These are phyloP conservation scores for Komagataella populi DNA, from an alignment of 805 yeast genomes.

Conservation along the genomic window DNA sequence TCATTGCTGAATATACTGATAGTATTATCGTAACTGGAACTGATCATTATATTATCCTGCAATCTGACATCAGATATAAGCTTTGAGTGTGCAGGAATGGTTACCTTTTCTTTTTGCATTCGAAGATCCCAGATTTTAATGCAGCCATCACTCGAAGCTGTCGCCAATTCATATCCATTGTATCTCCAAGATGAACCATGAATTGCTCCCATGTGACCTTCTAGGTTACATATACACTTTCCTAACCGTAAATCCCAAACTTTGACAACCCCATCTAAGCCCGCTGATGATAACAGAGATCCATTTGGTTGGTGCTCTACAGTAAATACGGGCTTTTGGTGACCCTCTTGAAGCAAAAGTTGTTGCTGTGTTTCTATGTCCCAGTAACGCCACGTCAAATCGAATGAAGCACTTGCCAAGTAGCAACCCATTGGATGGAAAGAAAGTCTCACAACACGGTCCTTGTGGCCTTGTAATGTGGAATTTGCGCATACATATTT, in stretches of 20 bases:
- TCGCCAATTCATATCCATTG: constrained; percentile 63
- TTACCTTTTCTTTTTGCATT: constrained; percentile 19
- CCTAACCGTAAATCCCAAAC: constrained; percentile 88
- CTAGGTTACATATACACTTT: constrained; percentile 37
- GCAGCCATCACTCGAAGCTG: constrained; percentile 75
- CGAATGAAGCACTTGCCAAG: constrained; percentile 65
- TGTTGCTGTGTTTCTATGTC: constrained; percentile 39
- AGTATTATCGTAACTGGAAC: constrained; percentile 61
- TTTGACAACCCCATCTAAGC: constrained; percentile 58
- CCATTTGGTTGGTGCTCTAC: constrained; percentile 67
- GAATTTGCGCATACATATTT: constrained; percentile 7
- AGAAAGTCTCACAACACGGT: constrained; percentile 44
- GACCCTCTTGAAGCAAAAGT: constrained; percentile 73
- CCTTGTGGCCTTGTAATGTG: constrained; percentile 27
- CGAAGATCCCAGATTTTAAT: constrained; percentile 84
- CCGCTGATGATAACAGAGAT: constrained; percentile 60
- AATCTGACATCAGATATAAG: constrained; percentile 56
- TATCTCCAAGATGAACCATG: constrained; percentile 62
- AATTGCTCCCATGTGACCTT: constrained; percentile 63
- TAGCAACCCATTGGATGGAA: constrained; percentile 52
- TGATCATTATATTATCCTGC: constrained; percentile 35
- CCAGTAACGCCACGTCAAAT: constrained; percentile 84
- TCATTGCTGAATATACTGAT: constrained; percentile 55
- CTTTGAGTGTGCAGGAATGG: constrained; percentile 63
- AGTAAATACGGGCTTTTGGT: constrained; percentile 55